Evolutionary conservation across 116 monocot species (phyloP), one percentile per base, ranked within the genome.

Genomic region (Cymodocea nodosa): DNA sequence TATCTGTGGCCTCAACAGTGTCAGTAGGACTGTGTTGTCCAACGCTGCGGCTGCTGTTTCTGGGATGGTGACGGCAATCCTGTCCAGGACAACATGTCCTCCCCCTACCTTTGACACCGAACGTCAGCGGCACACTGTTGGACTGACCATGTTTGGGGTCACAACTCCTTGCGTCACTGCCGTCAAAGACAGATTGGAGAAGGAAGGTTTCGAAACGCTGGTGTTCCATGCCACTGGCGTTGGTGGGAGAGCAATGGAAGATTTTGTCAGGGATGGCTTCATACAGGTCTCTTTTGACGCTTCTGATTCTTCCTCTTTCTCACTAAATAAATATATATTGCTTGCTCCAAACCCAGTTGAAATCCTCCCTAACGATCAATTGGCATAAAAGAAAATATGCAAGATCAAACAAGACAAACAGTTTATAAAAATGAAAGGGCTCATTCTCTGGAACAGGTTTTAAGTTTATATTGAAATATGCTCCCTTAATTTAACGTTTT

Each of bases 101-200:
- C 69, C 67, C 70, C 65, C 52, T 63, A 63, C 52, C 70, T 44
- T 1, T 66, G 72, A 78, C 68, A 67, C 51, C 51, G 34, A 30
- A 34, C 34, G 15, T 15, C 84, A 76, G 74, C 81, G 77, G 16
- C 79, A 77, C 18, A 94, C 89, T 50, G 77, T 89, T 52, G 94
- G 84, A n/a, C 66, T 94, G 34, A 89, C 94, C 17, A 94, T 94
- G 94, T 94, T 94, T 81, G 89, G 94, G 39, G 94, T 94, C 34
- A 94, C 94, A 13, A 94, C 94, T 58, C 72, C 89, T 25, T 94
- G 94, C 62, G 87, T 84, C 22, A 80, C 44, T 78, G 68, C 70
- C 65, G 89, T 81, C n/a, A 75, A 68, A 59, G 76, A 82, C 60
- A 89, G 78, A 60, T 64, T 89, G 70, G 68, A 16, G 53, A 74